A percentile compares a stretch with the other conserved stretches of the same genome.
These are phyloP conservation scores for Caloboletus inedulis DNA, from an alignment of 1,284 basidiomycete genomes.

Conservation along the genomic window DNA sequence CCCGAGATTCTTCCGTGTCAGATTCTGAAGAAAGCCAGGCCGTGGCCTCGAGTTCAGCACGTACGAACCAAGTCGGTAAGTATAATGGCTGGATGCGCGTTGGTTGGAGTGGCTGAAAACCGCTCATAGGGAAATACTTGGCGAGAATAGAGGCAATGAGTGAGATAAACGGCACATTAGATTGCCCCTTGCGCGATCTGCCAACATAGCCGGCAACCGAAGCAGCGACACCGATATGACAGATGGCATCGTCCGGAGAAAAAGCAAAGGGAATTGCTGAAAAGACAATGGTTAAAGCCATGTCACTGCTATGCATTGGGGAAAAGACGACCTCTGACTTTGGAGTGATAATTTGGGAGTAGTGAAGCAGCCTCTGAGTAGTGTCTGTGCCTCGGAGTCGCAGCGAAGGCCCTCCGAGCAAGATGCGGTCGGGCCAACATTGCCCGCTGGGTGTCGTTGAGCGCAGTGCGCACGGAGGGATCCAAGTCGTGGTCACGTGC, in stretches of 20 bases:
- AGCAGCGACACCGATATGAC: slow-evolving; percentile 25
- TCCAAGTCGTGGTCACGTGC: slow-evolving; percentile 24
- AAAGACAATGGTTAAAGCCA: slow-evolving; percentile 13
- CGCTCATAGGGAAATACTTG: slow-evolving; percentile 29
- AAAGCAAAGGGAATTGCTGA: slow-evolving; percentile 41
- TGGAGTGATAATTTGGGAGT: slow-evolving; percentile 32
- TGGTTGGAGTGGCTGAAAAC: slow-evolving; percentile 30
- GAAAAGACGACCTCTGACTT: slow-evolving; percentile 43
- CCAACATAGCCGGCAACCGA: slow-evolving; percentile 18
- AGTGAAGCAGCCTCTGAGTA: slow-evolving; percentile 20
- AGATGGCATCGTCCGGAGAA: slow-evolving; percentile 33
- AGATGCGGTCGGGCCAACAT: slow-evolving; percentile 22
- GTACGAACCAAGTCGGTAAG: slow-evolving; percentile 60
- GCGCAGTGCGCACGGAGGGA: no score
- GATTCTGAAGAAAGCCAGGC: slow-evolving; percentile 28
- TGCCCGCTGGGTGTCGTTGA: slow-evolving; percentile 1
- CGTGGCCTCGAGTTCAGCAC: slow-evolving; percentile 46
- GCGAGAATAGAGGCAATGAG: slow-evolving; percentile 26
- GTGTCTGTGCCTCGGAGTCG: slow-evolving; percentile 5
- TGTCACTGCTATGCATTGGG: not conserved
- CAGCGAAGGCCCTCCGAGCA: not conserved
- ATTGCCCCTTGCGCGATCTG: slow-evolving; percentile 9
- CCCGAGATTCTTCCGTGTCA: slow-evolving; percentile 22
- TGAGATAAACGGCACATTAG: slow-evolving; percentile 17
- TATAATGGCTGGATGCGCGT: slow-evolving; percentile 46